Conservation (phyloP, 805 yeast species). For the Candida krabiensis region DNA sequence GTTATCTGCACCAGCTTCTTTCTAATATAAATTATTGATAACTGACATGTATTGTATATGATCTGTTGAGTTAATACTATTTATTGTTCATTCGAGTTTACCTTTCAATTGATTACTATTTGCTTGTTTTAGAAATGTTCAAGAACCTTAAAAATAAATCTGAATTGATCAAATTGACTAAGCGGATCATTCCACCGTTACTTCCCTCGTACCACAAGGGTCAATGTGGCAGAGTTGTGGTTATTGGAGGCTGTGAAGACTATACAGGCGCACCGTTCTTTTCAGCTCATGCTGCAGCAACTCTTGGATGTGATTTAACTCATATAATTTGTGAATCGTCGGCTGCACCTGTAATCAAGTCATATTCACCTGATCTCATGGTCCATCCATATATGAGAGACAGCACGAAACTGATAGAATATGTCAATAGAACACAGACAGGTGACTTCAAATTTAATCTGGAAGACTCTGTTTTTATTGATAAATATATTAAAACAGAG, state of each 20-base stretch:
- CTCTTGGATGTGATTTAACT: conserved; percentile 84
- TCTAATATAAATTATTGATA: no score
- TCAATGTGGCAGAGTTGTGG: conserved; percentile 81
- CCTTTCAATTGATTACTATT: no score
- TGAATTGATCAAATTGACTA: conserved; percentile 37
- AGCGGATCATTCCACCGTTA: conserved; percentile 72
- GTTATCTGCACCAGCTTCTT: no score
- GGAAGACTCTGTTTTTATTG: conserved; percentile 17
- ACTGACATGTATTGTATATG: no score
- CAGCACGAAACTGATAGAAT: conserved; percentile 26
- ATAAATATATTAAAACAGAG: conserved; percentile 37
- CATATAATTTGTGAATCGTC: conserved; percentile 82
- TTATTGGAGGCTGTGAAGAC: conserved; percentile 93
- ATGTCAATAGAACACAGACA: background rate
- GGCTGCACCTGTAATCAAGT: conserved; percentile 81
- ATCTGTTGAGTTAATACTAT: no score
- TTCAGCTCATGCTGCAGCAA: conserved; percentile 79
- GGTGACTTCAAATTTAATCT: conserved; percentile 2
- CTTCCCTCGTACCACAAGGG: conserved; percentile 78
- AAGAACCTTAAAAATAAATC: conserved; percentile 8
- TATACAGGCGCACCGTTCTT: conserved; percentile 97
- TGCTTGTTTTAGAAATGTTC: conserved; percentile 14
- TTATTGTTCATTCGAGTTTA: no score
- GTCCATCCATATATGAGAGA: conserved; percentile 87
- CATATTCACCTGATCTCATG: conserved; percentile 92